phyloP scores from a whole-genome alignment of 2,329 filamentous ascomycete genomes.

The Colletotrichum aenigma region DNA sequence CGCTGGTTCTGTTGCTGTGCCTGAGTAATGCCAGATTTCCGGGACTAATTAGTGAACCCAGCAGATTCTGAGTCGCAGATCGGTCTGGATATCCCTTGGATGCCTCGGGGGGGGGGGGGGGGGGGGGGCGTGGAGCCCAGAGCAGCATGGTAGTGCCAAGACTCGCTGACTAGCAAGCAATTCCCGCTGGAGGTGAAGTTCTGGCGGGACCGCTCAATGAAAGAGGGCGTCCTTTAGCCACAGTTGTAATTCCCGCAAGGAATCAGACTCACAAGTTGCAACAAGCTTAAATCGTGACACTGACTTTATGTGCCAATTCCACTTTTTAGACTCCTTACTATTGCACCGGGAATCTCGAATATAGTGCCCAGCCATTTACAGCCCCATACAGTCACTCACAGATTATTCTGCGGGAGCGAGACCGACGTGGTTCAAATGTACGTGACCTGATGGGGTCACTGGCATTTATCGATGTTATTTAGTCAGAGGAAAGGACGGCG shows the following conservation, averaged over 20 bases:
- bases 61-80: not conserved
- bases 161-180: not conserved
- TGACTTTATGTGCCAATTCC: not conserved
- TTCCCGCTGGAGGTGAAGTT: not conserved
- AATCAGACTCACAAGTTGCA: not conserved
- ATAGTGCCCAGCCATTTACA: not conserved
- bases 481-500: not conserved
- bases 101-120: too few relatives aligned
- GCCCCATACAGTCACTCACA: too few relatives aligned
- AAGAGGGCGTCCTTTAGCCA: rapidly evolving
- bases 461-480: rapidly evolving
- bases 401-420: too few relatives aligned
- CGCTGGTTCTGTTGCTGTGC: rapidly evolving
- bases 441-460: too few relatives aligned
- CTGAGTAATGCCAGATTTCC: rapidly evolving
- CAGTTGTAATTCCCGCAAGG: rapidly evolving
- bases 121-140: not conserved
- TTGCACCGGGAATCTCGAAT: not conserved
- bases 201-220: not conserved
- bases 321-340: not conserved
- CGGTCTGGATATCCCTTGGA: not conserved
- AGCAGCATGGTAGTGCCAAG: not conserved
- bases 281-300: not conserved
- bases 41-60: not conserved
- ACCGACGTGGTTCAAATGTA: too few relatives aligned